Evolutionary conservation across 129 eudicot genomes (phyloP).

Genomic region (Sambucus nigra): DNA sequence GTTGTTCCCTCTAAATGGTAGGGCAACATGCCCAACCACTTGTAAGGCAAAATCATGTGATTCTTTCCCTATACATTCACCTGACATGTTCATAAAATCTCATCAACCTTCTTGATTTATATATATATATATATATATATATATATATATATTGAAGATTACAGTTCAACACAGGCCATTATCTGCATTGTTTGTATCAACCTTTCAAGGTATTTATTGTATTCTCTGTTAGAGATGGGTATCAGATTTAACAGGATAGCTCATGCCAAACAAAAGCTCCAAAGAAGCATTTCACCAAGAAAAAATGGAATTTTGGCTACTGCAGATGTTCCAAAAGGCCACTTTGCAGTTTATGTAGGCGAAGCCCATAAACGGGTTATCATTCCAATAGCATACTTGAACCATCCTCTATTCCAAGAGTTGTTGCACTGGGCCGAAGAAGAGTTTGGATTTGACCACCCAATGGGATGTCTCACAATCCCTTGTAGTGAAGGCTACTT

Average conservation of each 20-base stretch:
- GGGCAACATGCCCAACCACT: constrained; percentile 34
- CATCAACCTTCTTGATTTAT: background rate
- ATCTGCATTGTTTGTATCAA: background rate
- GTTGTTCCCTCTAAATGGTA: constrained; percentile 29
- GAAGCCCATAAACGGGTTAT: constrained; percentile 32
- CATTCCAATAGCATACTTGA: constrained; percentile 42
- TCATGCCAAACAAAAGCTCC: constrained; percentile 50
- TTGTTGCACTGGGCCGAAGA: constrained; percentile 53
- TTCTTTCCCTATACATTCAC: constrained; percentile 16
- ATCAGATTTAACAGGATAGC: constrained; percentile 28
- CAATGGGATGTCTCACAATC: constrained; percentile 42
- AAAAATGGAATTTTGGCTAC: constrained; percentile 12
- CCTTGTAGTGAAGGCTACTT: constrained; percentile 54
- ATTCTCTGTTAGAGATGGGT: constrained; percentile 19
- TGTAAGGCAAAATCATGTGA: constrained; percentile 55
- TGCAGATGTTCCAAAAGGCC: constrained; percentile 37
- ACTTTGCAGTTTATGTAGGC: constrained; percentile 43
- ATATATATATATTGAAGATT: too few relatives aligned
- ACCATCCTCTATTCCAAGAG: constrained; percentile 44
- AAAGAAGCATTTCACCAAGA: constrained; percentile 34
- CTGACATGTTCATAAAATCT: constrained; percentile 17
- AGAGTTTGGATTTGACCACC: constrained; percentile 45
- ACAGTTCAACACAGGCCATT: background rate
- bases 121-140: constrained; percentile 13
- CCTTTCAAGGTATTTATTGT: background rate